These are phyloP conservation scores for Akanthomyces muscarius DNA, from an alignment of 2,329 filamentous ascomycete species.

Conservation along the genomic window DNA sequence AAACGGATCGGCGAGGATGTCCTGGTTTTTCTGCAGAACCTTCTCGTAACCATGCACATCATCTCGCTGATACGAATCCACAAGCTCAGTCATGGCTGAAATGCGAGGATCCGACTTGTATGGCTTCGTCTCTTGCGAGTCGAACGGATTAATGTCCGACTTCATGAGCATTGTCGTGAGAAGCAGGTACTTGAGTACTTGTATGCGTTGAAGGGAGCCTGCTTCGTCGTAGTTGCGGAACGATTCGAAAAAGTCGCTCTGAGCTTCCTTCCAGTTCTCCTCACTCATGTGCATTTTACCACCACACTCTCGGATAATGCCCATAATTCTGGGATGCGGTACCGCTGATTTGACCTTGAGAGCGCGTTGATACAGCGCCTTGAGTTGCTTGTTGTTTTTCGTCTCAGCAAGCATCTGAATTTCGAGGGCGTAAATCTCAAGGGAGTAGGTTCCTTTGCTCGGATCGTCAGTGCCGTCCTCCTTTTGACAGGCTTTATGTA, in stretches of 20 bases:
- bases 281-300: conserved; percentile 99
- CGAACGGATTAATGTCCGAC: conserved; percentile 97
- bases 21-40: conserved; percentile 80
- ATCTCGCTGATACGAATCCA: conserved; percentile 93
- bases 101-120: conserved; percentile 96
- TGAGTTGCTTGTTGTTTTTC: conserved; percentile 94
- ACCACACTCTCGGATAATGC: conserved; percentile 95
- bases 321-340: conserved; percentile 98
- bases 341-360: conserved; percentile 94
- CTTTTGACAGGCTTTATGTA: conserved; percentile 83
- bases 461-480: conserved; percentile 86
- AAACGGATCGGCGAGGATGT: conserved; percentile 86
- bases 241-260: conserved; percentile 97
- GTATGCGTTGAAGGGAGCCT: conserved; percentile 90
- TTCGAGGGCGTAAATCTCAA: conserved; percentile 94
- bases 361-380: conserved; percentile 85
- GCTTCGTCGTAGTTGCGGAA: conserved; percentile 99
- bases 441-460: conserved; percentile 91
- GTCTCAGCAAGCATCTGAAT: conserved; percentile 99
- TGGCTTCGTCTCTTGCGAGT: conserved; percentile 97
- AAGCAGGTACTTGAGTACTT: conserved; percentile 94
- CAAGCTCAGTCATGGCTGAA: conserved; percentile 92
- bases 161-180: conserved; percentile 98
- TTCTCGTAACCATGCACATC: conserved; percentile 90
- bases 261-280: conserved; percentile 97